Base-by-base conservation (phyloP, 345 rosid species). In the Hibiscus syriacus region DNA sequence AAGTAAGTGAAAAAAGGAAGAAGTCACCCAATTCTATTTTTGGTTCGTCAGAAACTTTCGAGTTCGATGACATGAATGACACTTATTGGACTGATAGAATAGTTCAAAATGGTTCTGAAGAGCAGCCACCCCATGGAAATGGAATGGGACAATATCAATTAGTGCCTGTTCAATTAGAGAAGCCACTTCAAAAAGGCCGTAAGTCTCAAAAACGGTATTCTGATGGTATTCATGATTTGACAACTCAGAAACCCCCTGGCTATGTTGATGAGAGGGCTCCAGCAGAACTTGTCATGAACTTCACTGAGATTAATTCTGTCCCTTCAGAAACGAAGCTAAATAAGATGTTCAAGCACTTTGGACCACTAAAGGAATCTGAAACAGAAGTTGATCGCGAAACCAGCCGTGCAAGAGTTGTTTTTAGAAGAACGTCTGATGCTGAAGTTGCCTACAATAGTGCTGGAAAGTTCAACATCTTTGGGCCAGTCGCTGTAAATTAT, bases 41-140 rank as follows among this genome's bases (percentile, higher is more conserved):
- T 63, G 87, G 80, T 62, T 76, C 79, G 66, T 77, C 96, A 0
- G 94, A 85, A 79, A 83, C 97, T 71, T 93, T 89, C 73, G 97
- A 90, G 76, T 93, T 90, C 72, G 98, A 89, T 74, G 97, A 93
- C 75, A 83, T 82, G 92, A 87, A 77, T 50, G 98, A 93, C 76
- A 88, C 97, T 61, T 93, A 90, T 60, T 93, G 98, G 98, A 93
- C 94, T 43, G 96, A 90, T 80, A 83, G 88, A 69, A 81, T 90
- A 66, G 83, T 93, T 46, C 84, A 87, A 72, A 90, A 93, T 82
- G 94, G 96, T 49, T 83, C 86, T 41, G 96, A 86, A 72, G 97
- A 87, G 87, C 89, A 87, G 45, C 85, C 82, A 70, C 32, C 78
- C 23, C 76, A 77, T 36, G 80, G 72, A 58, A 84, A 76, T 70